These are phyloP conservation scores for Mortierella antarctica DNA, from an alignment of 192 early-diverging fungal species.

Conservation along the genomic window DNA sequence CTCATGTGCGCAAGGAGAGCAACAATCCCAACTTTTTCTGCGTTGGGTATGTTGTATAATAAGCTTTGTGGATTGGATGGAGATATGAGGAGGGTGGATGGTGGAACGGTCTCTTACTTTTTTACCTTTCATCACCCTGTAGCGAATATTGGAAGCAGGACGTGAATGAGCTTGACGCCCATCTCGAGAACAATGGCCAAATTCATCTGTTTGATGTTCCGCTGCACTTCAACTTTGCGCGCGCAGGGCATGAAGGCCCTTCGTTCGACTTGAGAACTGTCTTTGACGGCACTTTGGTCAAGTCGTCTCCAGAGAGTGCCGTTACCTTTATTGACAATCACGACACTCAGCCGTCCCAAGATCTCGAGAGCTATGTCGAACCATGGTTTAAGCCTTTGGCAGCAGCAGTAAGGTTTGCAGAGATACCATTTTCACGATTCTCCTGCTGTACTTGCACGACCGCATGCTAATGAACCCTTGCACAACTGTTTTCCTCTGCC, in stretches of 20 bases:
- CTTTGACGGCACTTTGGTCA: constrained; percentile 35
- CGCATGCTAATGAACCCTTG: not conserved
- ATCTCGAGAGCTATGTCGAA: constrained; percentile 54
- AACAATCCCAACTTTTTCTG: constrained; percentile 25
- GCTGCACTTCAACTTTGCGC: constrained; percentile 31
- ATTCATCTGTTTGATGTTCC: constrained; percentile 41
- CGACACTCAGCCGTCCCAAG: constrained; percentile 54
- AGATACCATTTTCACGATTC: not conserved
- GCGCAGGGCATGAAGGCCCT: constrained; percentile 16
- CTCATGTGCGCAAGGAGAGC: constrained; percentile 16
- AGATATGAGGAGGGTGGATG: not conserved
- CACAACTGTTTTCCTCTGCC: not conserved
- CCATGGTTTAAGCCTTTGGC: constrained; percentile 61
- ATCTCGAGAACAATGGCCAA: constrained; percentile 12
- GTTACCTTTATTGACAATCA: constrained; percentile 45
- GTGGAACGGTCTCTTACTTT: not conserved
- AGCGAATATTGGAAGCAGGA: constrained; percentile 42
- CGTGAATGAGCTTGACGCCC: constrained; percentile 10
- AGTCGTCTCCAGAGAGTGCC: constrained; percentile 10
- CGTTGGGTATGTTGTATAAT: constrained; percentile 19
- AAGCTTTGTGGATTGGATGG: not conserved
- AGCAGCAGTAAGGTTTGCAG: constrained; percentile 44
- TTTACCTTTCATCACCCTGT: not conserved
- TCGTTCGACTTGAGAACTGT: constrained; percentile 31
- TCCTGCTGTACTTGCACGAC: not conserved